Base-by-base conservation (phyloP, 2,329 filamentous ascomycete species). In the Arachnopeziza araneosa region DNA sequence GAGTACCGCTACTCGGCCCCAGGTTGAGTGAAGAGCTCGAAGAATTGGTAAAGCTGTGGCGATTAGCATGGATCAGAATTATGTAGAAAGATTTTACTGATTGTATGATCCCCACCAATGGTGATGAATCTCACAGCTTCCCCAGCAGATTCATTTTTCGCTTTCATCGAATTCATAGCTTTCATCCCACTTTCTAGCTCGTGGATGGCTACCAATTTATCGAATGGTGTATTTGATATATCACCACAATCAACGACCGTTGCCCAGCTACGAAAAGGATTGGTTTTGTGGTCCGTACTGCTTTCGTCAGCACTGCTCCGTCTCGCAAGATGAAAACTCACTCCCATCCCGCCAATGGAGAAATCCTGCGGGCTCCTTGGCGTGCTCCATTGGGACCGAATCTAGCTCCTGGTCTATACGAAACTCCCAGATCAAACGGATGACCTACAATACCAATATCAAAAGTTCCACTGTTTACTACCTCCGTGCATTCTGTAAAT, bases 31-130 rank as follows among this genome's bases (percentile, higher is more conserved):
- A 9, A 71, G 62, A 19, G 69, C 67, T 44, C 70, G 63, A 1
- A 71, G 62, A 26, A 71, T 70, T 3, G 70, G 69, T 12, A 72
- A 60, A 9, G 69, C 69, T 71, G 19, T 1, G 10, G 19, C 3
- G 12, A 19, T 44, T 44, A 44, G 36, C 5, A 44, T 49, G 12
- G 24, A 21, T 63, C 48, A 61, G 54, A 21, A 23, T 14, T 1
- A 10, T 1, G 9, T 22, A 19, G 19, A 19, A 22, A 44, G 48
- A 24, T 44, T 54, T 63, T 56, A 71, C 69, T 71, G n/a, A 71
- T 71, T 6, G 69, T 71, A 57, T 71, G 69, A 59, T 71, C 69
- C 24, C 69, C 69, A 23, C 69, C 69, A 54, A 71, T 68, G 1
- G 60, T 66, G 26, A 71, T 67, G n/a, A 68, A 59, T 44, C 69